Conservation (phyloP, 495 filamentous ascomycete genomes). For the Aspergillus carlsbadensis region DNA sequence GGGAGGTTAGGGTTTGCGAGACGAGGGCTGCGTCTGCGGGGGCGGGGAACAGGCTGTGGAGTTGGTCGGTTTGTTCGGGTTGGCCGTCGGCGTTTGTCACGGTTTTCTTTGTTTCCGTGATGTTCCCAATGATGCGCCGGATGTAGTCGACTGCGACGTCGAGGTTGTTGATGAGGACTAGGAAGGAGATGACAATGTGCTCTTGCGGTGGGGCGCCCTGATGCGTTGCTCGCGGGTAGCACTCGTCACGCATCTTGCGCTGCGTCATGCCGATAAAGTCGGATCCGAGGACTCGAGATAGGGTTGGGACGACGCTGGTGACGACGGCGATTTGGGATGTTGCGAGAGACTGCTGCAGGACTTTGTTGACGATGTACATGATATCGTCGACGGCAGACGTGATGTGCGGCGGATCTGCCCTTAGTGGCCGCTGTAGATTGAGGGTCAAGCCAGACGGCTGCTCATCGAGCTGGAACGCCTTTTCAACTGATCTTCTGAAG, state of each 20-base stretch:
- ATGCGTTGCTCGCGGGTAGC: constrained; percentile 73
- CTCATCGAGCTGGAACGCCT: constrained; percentile 98
- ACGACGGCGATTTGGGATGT: constrained; percentile 79
- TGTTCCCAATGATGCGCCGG: constrained; percentile 74
- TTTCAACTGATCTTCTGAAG: constrained; percentile 92
- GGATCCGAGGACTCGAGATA: constrained; percentile 82
- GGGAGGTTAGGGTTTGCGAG: constrained; percentile 59
- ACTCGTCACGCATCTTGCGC: constrained; percentile 94
- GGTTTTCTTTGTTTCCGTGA: constrained; percentile 46
- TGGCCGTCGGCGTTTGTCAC: constrained; percentile 23
- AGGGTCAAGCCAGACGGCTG: constrained; percentile 76
- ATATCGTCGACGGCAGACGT: constrained; percentile 96
- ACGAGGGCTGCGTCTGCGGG: constrained; percentile 69
- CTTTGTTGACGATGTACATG: constrained; percentile 97
- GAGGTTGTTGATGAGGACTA: constrained; percentile 92
- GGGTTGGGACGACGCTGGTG: constrained; percentile 70
- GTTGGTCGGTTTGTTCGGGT: constrained; percentile 26
- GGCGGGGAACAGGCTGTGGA: constrained; percentile 74
- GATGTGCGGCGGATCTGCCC: constrained; percentile 80
- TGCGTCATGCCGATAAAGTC: constrained; percentile 98
- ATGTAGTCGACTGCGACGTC: constrained; percentile 89
- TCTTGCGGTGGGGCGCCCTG: constrained; percentile 81
- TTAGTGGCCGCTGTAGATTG: constrained; percentile 63
- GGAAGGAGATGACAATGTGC: constrained; percentile 77
- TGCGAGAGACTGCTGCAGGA: constrained; percentile 78